Conservation (phyloP, 78 protist genomes). For the Tieghemostelium lacteum region DNA sequence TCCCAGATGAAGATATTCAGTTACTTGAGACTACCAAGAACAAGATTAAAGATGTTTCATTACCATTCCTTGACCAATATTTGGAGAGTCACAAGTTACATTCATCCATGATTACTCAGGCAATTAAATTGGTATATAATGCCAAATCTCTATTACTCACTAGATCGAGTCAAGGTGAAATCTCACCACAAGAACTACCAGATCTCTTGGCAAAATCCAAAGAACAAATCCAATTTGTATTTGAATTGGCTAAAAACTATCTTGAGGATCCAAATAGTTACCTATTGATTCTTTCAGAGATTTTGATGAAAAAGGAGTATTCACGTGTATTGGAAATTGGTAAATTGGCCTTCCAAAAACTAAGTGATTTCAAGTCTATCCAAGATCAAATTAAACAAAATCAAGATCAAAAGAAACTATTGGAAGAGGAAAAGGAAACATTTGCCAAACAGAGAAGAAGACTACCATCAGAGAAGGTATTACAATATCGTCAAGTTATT, state of each 20-base stretch:
- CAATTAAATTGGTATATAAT: neutral
- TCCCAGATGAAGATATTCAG: constrained; percentile 37
- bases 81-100: neutral
- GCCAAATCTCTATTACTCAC: neutral
- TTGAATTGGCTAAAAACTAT: neutral
- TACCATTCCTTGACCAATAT: neutral
- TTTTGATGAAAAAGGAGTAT: constrained; percentile 15
- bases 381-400: neutral
- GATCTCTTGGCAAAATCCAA: neutral
- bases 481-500: constrained; percentile 4
- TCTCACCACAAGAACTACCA: neutral
- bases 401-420: neutral
- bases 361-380: neutral
- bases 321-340: constrained; percentile 2
- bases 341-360: constrained; percentile 20
- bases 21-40: neutral
- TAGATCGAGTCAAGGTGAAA: neutral
- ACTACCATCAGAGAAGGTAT: constrained; percentile 32
- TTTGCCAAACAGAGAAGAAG: constrained; percentile 37
- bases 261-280: constrained; percentile 37
- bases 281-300: neutral
- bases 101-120: neutral
- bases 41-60: neutral
- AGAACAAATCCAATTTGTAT: neutral
- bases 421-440: constrained; percentile 5